Percentiles rank a stretch among this genome's conserved stretches.
Evolutionary conservation across 352 stramenopile species (phyloP).

Genomic region (Phytophthora nicotianae): DNA sequence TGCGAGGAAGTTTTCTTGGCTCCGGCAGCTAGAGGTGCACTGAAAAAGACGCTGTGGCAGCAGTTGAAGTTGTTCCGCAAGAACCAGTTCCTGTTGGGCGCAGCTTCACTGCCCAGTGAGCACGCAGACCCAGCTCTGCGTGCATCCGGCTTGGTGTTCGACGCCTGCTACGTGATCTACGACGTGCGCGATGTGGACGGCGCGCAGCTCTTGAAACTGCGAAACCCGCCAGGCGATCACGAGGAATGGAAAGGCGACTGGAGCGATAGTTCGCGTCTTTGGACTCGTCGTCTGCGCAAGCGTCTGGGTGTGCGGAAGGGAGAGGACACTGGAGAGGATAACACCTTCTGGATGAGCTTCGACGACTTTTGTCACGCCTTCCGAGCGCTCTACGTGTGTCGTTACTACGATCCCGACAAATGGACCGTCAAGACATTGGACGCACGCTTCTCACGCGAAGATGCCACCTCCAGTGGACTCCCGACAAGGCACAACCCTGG

Average conservation of each 20-base stretch:
- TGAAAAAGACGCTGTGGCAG: constrained; percentile 92
- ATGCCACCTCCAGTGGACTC: constrained; percentile 76
- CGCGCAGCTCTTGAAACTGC: constrained; percentile 87
- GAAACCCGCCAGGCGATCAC: constrained; percentile 93
- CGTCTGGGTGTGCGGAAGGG: constrained; percentile 68
- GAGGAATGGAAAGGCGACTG: constrained; percentile 94
- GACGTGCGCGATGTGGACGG: constrained; percentile 88
- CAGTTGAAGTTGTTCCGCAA: constrained; percentile 81
- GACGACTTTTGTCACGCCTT: constrained; percentile 94
- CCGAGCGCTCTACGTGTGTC: constrained; percentile 91
- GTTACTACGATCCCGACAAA: constrained; percentile 91
- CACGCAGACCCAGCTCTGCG: constrained; percentile 89
- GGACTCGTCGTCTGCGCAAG: constrained; percentile 89
- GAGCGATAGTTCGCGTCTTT: constrained; percentile 91
- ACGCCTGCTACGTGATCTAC: constrained; percentile 92
- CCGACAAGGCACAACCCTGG: constrained; percentile 83
- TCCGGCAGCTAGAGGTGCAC: constrained; percentile 76
- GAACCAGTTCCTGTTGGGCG: constrained; percentile 93
- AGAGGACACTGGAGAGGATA: constrained; percentile 82
- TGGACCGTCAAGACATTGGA: constrained; percentile 60
- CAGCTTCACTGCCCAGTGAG: constrained; percentile 84
- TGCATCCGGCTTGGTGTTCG: constrained; percentile 91
- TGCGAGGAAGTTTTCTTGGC: constrained; percentile 91
- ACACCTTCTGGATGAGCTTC: constrained; percentile 96
- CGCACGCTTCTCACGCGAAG: constrained; percentile 63